A percentile compares a stretch with the other conserved stretches of the same genome.
Evolutionary conservation across 139 green algal species (phyloP).

Genomic region (Dunaliella primolecta): DNA sequence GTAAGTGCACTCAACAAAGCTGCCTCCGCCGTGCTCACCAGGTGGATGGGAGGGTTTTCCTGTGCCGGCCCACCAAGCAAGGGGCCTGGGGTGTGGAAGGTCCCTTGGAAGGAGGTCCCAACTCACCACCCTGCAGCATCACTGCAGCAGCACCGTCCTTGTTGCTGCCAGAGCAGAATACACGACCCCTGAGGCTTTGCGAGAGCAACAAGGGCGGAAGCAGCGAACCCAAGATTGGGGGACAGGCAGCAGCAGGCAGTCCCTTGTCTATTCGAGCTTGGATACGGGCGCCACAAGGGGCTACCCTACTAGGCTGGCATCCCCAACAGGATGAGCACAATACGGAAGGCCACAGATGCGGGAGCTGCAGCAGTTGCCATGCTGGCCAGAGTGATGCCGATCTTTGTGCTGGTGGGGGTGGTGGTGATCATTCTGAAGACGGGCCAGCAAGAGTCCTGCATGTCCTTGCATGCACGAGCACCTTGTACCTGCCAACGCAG

Average conservation of each 20-base stretch:
- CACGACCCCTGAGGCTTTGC: too few species aligned
- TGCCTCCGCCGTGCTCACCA: too few species aligned
- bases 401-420: too few species aligned
- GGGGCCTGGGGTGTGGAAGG: not conserved
- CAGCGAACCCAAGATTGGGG: too few species aligned
- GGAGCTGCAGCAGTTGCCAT: too few species aligned
- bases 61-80: not conserved
- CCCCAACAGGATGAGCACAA: not conserved
- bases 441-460: not conserved
- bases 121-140: not conserved
- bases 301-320: not conserved
- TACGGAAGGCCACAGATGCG: too few species aligned
- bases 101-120: not conserved
- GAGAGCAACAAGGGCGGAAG: too few species aligned
- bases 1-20: too few species aligned
- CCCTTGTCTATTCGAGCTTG: not conserved
- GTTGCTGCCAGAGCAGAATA: too few species aligned
- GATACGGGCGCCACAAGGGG: not conserved
- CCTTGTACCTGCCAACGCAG: not conserved
- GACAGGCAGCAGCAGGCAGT: too few species aligned
- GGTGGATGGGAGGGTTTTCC: not conserved
- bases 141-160: not conserved
- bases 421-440: not conserved
- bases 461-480: not conserved
- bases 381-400: too few species aligned